Evolutionary conservation across 352 stramenopile genomes (phyloP), one percentile per base, ranked within the genome.

Genomic region (Thalassiosira hispida): DNA sequence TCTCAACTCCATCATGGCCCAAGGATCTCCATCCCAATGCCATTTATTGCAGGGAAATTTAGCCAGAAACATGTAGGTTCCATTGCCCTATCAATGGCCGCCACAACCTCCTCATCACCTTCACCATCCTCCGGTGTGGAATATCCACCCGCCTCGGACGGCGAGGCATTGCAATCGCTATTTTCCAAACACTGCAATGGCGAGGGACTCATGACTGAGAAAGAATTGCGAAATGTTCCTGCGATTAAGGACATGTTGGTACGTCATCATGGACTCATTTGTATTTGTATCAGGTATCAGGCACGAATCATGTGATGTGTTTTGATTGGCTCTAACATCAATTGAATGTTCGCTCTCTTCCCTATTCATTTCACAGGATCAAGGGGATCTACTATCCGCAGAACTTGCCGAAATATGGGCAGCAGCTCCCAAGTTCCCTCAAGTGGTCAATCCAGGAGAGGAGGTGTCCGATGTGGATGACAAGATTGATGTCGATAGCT

Each of bases 371-470:
- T 60, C 62, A 51, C 35, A 90, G 84, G 57, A 66, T 14, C 73
- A 87, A 42, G 85, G 72, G 25, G 87, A 93, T 69, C 49, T 93
- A 12, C 64, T 88, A 11, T 22, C 57, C 33, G 75, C 77, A 46
- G 87, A 93, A 81, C 61, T 91, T 2, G 59, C 77, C 29, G 80
- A 91, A 61, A 81, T 90, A 55, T 93, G 85, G 85, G 51, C 76
- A 23, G 67, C 60, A 23, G 76, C 79, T 25, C 61, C 74, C 12
- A 91, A 90, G 65, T 83, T 79, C 52, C 67, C 63, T 20, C 29
- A 70, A 25, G 38, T 64, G 16, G 44, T 53, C 1, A 47, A 56
- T 33, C 2, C 16, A 27, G 46, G 2, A 53, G 46, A 51, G 27
- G 16, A 1, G 31, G 16, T 8, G 52, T n/a, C 14, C 2, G 20